Evolutionary conservation across 2,329 filamentous ascomycete genomes (phyloP).

Genomic region (Rhynchosporium graminicola): DNA sequence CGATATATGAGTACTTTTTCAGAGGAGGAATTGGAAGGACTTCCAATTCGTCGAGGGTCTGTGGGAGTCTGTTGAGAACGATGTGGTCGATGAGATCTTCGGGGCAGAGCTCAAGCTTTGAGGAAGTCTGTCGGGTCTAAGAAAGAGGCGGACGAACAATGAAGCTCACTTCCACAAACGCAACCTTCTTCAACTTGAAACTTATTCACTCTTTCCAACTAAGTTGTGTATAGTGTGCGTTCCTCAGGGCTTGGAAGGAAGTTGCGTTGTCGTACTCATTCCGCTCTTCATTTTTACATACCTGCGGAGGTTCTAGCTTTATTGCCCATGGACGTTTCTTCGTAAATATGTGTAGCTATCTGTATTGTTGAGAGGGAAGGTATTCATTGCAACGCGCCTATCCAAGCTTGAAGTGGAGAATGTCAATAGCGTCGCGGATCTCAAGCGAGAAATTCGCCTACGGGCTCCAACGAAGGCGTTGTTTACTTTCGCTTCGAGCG

Average conservation of each 20-base stretch:
- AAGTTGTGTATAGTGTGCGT: constrained; percentile 7
- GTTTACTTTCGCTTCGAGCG: neutral
- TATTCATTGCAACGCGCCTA: neutral
- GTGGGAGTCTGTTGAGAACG: constrained; percentile 18
- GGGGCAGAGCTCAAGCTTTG: constrained; percentile 19
- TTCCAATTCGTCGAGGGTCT: constrained; percentile 22
- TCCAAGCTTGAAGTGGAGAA: neutral
- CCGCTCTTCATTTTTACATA: constrained; percentile 14
- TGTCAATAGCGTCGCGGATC: neutral
- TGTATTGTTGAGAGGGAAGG: neutral
- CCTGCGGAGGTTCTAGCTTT: constrained; percentile 11
- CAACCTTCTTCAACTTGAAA: constrained; percentile 17
- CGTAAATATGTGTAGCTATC: constrained; percentile 17
- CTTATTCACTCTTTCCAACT: constrained; percentile 12
- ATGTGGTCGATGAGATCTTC: constrained; percentile 21
- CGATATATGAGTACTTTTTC: constrained; percentile 20
- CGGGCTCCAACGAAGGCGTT: neutral
- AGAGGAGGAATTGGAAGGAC: constrained; percentile 20
- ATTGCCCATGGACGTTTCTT: constrained; percentile 16
- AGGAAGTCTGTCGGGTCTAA: neutral
- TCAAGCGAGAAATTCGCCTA: neutral
- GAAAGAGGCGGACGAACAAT: neutral
- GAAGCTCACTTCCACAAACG: constrained; percentile 14
- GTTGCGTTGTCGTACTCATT: constrained; percentile 9
- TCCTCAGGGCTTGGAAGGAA: constrained; percentile 15